Conservation (phyloP, 2,329 filamentous ascomycete species). For the Colletotrichum truncatum region DNA sequence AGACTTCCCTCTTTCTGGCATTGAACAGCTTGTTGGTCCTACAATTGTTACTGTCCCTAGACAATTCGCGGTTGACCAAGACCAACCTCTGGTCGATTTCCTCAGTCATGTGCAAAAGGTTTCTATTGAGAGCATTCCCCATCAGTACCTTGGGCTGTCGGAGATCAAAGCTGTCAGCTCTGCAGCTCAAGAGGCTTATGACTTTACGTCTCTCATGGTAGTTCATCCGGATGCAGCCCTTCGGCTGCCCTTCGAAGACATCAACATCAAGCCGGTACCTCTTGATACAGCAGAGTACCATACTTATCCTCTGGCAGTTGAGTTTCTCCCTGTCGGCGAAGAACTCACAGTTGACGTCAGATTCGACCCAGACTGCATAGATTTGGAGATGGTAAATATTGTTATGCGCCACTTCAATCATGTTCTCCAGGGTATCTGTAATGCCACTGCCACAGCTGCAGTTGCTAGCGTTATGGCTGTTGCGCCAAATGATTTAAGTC, state of each 20-base stretch:
- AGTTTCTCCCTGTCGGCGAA: not conserved
- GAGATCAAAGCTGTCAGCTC: slow-evolving; percentile 26
- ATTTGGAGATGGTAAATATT: not conserved
- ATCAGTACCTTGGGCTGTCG: slow-evolving; percentile 34
- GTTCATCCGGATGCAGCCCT: slow-evolving; percentile 34
- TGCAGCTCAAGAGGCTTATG: slow-evolving; percentile 24
- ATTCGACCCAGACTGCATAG: slow-evolving; percentile 7
- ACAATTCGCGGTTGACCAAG: slow-evolving; percentile 28
- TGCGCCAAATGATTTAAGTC: not conserved
- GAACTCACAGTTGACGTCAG: not conserved
- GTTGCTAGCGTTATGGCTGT: not conserved
- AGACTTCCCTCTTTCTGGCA: slow-evolving; percentile 35
- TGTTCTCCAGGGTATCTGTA: not conserved
- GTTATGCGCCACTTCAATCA: not conserved
- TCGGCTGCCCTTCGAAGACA: not conserved
- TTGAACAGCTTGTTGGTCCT: slow-evolving; percentile 39
- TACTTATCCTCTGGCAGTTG: slow-evolving; percentile 7
- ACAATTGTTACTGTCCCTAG: slow-evolving; percentile 41
- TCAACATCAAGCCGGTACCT: not conserved
- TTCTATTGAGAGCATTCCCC: slow-evolving; percentile 30
- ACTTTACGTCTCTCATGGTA: slow-evolving; percentile 41
- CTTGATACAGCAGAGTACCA: not conserved
- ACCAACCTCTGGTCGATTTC: slow-evolving; percentile 11
- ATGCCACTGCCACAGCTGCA: not conserved
- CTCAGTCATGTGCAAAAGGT: slow-evolving; percentile 27